A percentile compares a stretch with the other conserved stretches of the same genome.
Evolutionary conservation across 192 early-diverging fungal species (phyloP).

Genomic region (Backusella liffmaniae): DNA sequence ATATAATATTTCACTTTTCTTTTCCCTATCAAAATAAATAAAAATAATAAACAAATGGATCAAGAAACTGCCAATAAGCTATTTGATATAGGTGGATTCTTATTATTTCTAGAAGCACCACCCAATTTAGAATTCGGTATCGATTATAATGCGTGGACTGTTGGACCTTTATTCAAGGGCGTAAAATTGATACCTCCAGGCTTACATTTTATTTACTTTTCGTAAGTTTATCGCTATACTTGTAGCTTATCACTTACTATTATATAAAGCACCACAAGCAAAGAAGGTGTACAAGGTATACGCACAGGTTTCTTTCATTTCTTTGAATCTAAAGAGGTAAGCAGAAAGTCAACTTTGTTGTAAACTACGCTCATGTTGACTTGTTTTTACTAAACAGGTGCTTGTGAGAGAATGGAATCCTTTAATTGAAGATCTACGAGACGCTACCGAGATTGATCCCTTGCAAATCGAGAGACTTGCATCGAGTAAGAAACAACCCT

Average conservation of each 20-base stretch:
- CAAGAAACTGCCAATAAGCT: slow-evolving; percentile 76
- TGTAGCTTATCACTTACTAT: neutral
- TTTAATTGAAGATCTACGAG: slow-evolving; percentile 65
- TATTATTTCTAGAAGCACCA: slow-evolving; percentile 86
- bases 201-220: slow-evolving; percentile 91
- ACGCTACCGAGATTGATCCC: slow-evolving; percentile 51
- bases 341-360: slow-evolving; percentile 3
- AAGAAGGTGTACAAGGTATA: slow-evolving; percentile 49
- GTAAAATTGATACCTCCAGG: slow-evolving; percentile 94
- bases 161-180: slow-evolving; percentile 89
- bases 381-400: slow-evolving; percentile 48
- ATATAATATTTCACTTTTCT: too few species aligned
- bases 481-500: slow-evolving; percentile 46
- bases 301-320: slow-evolving; percentile 77
- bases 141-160: slow-evolving; percentile 87
- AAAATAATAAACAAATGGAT: slow-evolving; percentile 56
- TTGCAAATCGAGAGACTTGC: slow-evolving; percentile 63
- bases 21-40: neutral
- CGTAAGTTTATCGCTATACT: slow-evolving; percentile 38
- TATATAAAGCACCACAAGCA: slow-evolving; percentile 36
- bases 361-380: slow-evolving; percentile 14
- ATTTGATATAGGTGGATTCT: slow-evolving; percentile 73
- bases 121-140: slow-evolving; percentile 83
- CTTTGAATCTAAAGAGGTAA: slow-evolving; percentile 65
- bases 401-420: slow-evolving; percentile 81